Conservation (phyloP, 331 rosid genomes). For the Acacia concinna region DNA sequence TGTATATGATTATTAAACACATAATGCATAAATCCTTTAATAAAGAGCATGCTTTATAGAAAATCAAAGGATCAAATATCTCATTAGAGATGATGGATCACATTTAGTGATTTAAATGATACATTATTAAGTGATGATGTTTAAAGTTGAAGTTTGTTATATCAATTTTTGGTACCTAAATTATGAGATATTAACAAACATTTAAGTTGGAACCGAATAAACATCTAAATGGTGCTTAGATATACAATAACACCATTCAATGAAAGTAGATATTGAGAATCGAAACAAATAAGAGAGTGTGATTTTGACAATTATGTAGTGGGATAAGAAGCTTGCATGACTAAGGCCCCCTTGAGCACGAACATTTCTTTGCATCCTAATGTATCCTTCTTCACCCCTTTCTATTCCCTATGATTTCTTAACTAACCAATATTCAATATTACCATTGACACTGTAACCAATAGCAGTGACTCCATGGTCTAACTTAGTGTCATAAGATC, state of each 20-base stretch:
- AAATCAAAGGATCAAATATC: too few relatives aligned
- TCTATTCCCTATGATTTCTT: conserved; percentile 43
- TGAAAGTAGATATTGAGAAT: too few relatives aligned
- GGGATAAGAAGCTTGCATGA: conserved; percentile 42
- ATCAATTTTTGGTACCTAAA: too few relatives aligned
- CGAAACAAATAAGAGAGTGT: neutral
- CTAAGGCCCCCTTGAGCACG: conserved; percentile 42
- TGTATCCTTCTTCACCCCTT: conserved; percentile 39
- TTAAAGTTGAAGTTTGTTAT: too few relatives aligned
- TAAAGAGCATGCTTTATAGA: too few relatives aligned
- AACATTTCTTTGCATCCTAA: conserved; percentile 34
- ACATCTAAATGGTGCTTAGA: neutral
- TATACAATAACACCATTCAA: neutral
- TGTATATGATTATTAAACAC: too few relatives aligned
- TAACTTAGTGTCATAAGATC: conserved; percentile 22
- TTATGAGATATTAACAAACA: too few relatives aligned
- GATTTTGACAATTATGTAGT: neutral
- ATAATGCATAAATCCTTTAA: too few relatives aligned
- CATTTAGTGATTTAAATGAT: too few relatives aligned
- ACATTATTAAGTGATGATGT: too few relatives aligned
- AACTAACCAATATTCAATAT: conserved; percentile 36
- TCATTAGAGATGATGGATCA: too few relatives aligned
- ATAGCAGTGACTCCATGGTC: conserved; percentile 33
- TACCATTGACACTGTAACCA: conserved; percentile 27
- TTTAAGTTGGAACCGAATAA: too few relatives aligned